These are phyloP conservation scores for Cryphonectria nitschkei DNA, from an alignment of 2,329 filamentous ascomycete genomes.

Conservation along the genomic window DNA sequence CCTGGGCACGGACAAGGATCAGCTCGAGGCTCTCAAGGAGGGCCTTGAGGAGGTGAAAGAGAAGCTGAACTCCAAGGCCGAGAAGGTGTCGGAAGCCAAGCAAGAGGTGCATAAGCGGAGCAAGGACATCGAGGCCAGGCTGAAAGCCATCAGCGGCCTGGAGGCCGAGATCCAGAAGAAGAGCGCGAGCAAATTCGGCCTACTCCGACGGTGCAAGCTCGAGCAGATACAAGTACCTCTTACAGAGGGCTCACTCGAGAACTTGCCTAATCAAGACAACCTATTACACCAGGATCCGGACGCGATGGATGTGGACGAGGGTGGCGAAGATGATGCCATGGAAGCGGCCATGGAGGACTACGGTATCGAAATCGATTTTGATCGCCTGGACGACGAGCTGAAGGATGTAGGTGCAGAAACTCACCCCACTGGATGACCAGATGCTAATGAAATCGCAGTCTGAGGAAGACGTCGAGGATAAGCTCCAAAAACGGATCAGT, in stretches of 20 bases:
- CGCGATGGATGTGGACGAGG: slow-evolving; percentile 90
- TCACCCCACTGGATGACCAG: background rate
- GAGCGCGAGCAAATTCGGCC: slow-evolving; percentile 78
- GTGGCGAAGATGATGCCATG: slow-evolving; percentile 62
- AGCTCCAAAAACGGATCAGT: slow-evolving; percentile 76
- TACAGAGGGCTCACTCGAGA: slow-evolving; percentile 74
- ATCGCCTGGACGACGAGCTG: slow-evolving; percentile 78
- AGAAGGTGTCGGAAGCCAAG: slow-evolving; percentile 78
- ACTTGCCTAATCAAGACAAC: slow-evolving; percentile 84
- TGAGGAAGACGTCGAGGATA: slow-evolving; percentile 72
- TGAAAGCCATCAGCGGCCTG: slow-evolving; percentile 76
- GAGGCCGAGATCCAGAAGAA: slow-evolving; percentile 87
- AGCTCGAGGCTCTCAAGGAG: slow-evolving; percentile 76
- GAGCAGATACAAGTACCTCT: slow-evolving; percentile 91
- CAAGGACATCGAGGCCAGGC: slow-evolving; percentile 75
- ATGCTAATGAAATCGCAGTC: slow-evolving; percentile 53
- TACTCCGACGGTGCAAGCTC: slow-evolving; percentile 87
- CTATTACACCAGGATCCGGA: slow-evolving; percentile 78
- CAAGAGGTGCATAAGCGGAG: slow-evolving; percentile 81
- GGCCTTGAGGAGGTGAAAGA: slow-evolving; percentile 70
- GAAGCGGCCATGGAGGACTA: slow-evolving; percentile 79
- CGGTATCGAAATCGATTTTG: slow-evolving; percentile 88
- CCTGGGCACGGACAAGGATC: slow-evolving; percentile 72
- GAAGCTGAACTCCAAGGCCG: slow-evolving; percentile 69
- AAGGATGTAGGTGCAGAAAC: slow-evolving; percentile 64